A percentile compares a stretch with the other conserved stretches of the same genome.
Evolutionary conservation across 2,329 filamentous ascomycete genomes (phyloP).

Genomic region (Cryoendolithus antarcticus): DNA sequence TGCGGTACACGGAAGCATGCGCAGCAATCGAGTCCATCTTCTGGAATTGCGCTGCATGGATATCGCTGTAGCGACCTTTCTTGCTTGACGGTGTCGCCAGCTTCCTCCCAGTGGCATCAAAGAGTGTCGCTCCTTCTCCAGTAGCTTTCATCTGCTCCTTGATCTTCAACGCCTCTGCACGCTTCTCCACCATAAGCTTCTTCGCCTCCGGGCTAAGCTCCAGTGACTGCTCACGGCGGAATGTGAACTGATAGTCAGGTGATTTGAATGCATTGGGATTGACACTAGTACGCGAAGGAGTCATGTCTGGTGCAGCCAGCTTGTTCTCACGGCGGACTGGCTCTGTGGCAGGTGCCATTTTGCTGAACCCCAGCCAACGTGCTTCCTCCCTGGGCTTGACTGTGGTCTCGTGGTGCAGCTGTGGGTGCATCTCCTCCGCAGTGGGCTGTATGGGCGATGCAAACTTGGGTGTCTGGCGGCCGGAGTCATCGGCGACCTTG

Average conservation of each 20-base stretch:
- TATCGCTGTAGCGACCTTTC: constrained; percentile 66
- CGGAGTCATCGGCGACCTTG: constrained; percentile 11
- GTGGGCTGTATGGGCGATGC: constrained; percentile 57
- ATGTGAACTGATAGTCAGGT: constrained; percentile 54
- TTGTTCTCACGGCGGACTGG: constrained; percentile 30
- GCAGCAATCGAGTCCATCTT: constrained; percentile 96
- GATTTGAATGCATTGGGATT: constrained; percentile 30
- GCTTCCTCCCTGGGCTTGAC: constrained; percentile 68
- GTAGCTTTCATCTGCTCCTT: constrained; percentile 55
- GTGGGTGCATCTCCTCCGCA: constrained; percentile 80
- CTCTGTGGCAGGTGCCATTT: constrained; percentile 50
- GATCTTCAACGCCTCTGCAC: constrained; percentile 58
- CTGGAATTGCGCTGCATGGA: constrained; percentile 78
- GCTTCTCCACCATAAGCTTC: constrained; percentile 52
- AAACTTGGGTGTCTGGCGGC: constrained; percentile 45
- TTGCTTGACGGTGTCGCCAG: constrained; percentile 73
- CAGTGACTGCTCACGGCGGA: constrained; percentile 41
- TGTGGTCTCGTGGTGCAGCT: constrained; percentile 62
- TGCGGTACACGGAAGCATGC: constrained; percentile 68
- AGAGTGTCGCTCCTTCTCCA: constrained; percentile 37
- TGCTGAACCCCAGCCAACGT: constrained; percentile 68
- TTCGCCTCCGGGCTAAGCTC: constrained; percentile 50
- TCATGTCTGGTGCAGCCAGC: constrained; percentile 40
- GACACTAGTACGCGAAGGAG: constrained; percentile 42
- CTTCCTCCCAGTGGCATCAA: constrained; percentile 43